Evolutionary conservation across 768 basidiomycete species (phyloP), one percentile per base, ranked within the genome.

Genomic region (Phylloporus sp.): DNA sequence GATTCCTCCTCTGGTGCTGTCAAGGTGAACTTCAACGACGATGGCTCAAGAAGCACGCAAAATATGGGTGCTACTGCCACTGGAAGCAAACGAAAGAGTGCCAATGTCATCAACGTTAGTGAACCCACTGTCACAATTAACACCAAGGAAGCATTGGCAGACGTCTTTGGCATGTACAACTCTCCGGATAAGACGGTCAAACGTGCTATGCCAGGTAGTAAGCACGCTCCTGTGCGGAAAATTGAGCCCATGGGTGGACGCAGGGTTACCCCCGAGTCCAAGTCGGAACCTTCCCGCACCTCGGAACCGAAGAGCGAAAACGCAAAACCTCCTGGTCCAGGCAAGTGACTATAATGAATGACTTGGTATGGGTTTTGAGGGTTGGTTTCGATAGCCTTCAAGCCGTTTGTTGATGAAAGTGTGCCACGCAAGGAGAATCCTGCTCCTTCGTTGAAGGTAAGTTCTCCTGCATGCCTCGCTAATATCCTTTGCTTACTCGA

Each of bases 111-210:
- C 48, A 68, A 65, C 23, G 75, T 66, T 14, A 73, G 71, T 14
- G 89, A 91, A 63, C 87, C 89, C 5, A 91, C 90, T 0, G 84
- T 98, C 6, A 99, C 96, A 1, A 91, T 98, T 57, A 96, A 96
- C 63, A 99, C 96, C 23, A 94, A 92, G 64, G 90, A 91, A 53
- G 96, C 96, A 4, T 75, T 96, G 27, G 87, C 81, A 11, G 92
- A 97, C 60, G 91, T 98, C 33, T 92, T 94, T 68, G 86, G 84
- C 42, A 92, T 98, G 86, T 98, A 93, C 63, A 95, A 96, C 63
- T 90, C 87, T 9, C 88, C 88, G 3, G 87, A 89, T 50, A 88
- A 82, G 68, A 84, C 84, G 0, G 73, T 74, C 36, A 79, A 76
- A 41, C 65, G 75, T 21, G 56, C 71, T 14, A 62, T 73, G 54